phyloP scores from a whole-genome alignment of 129 eudicot species.

The Apium graveolens region DNA sequence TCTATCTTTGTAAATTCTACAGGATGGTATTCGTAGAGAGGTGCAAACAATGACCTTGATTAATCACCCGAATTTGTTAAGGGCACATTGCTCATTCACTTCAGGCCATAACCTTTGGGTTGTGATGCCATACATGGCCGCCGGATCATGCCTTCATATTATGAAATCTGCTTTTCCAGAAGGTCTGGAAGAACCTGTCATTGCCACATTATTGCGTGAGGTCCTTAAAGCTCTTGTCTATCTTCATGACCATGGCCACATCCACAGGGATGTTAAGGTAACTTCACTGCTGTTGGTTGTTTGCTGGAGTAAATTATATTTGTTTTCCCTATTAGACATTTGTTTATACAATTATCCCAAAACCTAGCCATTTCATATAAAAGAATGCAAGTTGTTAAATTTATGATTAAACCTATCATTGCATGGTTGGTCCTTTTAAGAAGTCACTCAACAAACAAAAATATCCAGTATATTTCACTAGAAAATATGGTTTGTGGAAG shows the following conservation, averaged over 20 bases:
- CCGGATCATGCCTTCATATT: slow-evolving; percentile 92
- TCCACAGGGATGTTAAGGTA: slow-evolving; percentile 97
- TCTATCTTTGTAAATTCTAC: slow-evolving; percentile 6
- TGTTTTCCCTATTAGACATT: background rate
- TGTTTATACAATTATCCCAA: background rate
- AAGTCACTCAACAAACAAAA: background rate
- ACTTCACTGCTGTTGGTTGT: slow-evolving; percentile 4
- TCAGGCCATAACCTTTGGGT: slow-evolving; percentile 88
- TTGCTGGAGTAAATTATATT: background rate
- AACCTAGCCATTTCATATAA: background rate
- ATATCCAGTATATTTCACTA: no score
- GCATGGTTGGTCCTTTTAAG: background rate
- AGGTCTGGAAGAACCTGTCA: slow-evolving; percentile 90
- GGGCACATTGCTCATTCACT: slow-evolving; percentile 85
- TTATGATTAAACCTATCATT: background rate
- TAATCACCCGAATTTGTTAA: slow-evolving; percentile 78
- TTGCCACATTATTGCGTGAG: slow-evolving; percentile 83
- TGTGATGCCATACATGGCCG: slow-evolving; percentile 97
- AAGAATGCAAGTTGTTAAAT: background rate
- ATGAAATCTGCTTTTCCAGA: slow-evolving; percentile 87
- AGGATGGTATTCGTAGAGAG: slow-evolving; percentile 99
- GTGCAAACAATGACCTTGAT: slow-evolving; percentile 89
- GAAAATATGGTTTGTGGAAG: background rate
- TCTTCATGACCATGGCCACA: slow-evolving; percentile 91
- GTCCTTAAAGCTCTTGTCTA: slow-evolving; percentile 89